Evolutionary conservation across 2,329 filamentous ascomycete genomes (phyloP).

Genomic region (Penicillium sp.): DNA sequence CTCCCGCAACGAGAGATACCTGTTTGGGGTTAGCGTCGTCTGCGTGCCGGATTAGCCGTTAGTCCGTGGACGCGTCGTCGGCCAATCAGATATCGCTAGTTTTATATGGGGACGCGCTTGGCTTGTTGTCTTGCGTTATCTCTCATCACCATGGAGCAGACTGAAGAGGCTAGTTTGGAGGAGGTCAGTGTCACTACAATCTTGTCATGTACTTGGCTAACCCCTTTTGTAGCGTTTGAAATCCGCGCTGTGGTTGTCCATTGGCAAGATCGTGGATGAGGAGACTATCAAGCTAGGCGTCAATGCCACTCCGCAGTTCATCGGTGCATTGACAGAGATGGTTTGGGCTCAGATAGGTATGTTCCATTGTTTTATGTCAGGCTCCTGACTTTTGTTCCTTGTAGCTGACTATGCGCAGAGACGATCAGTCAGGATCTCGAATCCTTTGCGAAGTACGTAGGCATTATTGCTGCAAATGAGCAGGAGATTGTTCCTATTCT

Average conservation of each 20-base stretch:
- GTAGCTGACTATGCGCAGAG: conserved; percentile 37
- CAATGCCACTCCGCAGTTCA: conserved; percentile 90
- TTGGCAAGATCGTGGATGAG: conserved; percentile 86
- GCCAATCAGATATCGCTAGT: conserved; percentile 19
- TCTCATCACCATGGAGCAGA: conserved; percentile 23
- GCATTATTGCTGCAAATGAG: neutral
- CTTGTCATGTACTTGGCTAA: neutral
- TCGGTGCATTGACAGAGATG: conserved; percentile 78
- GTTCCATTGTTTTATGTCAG: conserved; percentile 9
- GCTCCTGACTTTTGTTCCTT: neutral
- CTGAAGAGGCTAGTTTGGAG: conserved; percentile 32
- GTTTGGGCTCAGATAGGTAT: conserved; percentile 83
- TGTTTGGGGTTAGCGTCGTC: neutral
- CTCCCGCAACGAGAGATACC: conserved; percentile 1
- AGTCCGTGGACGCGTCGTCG: conserved; percentile 17
- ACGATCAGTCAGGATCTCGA: conserved; percentile 61
- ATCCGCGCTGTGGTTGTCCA: conserved; percentile 76
- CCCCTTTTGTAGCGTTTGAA: conserved; percentile 64
- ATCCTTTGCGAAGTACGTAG: conserved; percentile 55
- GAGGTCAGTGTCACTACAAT: conserved; percentile 26
- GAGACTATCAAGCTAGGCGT: conserved; percentile 69
- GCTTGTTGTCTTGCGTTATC: conserved; percentile 1
- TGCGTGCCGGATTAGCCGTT: conserved; percentile 16
- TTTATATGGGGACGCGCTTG: conserved; percentile 12
- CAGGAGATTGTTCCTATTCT: neutral